These are phyloP conservation scores for Lathyrus sativus DNA, from an alignment of 306 rosid genomes.

Conservation along the genomic window DNA sequence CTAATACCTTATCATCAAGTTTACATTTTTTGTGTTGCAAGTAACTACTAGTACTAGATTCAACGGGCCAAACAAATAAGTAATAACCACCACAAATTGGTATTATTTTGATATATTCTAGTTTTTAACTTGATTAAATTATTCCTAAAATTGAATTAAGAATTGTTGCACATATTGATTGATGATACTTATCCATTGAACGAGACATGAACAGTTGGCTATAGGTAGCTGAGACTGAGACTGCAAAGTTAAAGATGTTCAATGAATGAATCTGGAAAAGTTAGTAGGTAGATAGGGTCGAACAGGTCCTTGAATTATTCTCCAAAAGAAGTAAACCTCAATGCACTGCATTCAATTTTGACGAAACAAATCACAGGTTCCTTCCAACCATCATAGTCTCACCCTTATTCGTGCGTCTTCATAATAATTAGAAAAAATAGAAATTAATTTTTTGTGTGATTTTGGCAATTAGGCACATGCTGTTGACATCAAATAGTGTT, in stretches of 20 bases:
- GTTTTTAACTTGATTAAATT: neutral
- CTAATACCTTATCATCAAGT: conserved; percentile 39
- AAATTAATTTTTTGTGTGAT: neutral
- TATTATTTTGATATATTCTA: neutral
- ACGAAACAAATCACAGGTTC: too few species aligned
- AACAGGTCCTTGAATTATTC: conserved; percentile 64
- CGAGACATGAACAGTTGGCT: neutral
- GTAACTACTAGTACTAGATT: neutral
- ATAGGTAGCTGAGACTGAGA: conserved; percentile 1
- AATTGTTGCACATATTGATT: neutral
- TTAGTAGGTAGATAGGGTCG: conserved; percentile 32
- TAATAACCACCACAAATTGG: neutral
- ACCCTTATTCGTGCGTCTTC: neutral
- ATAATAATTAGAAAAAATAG: neutral
- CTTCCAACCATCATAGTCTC: conserved; percentile 16
- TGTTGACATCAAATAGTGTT: too few species aligned
- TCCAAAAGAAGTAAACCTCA: conserved; percentile 39
- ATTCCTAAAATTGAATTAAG: neutral
- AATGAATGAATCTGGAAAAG: conserved; percentile 78
- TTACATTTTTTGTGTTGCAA: conserved; percentile 29
- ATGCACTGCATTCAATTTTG: conserved; percentile 52
- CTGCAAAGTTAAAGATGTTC: conserved; percentile 47
- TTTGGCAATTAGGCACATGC: too few species aligned
- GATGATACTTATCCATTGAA: neutral
- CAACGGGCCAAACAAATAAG: too few species aligned